Conservation (phyloP, 768 basidiomycete genomes). For the Gymnopilus dilepis region DNA sequence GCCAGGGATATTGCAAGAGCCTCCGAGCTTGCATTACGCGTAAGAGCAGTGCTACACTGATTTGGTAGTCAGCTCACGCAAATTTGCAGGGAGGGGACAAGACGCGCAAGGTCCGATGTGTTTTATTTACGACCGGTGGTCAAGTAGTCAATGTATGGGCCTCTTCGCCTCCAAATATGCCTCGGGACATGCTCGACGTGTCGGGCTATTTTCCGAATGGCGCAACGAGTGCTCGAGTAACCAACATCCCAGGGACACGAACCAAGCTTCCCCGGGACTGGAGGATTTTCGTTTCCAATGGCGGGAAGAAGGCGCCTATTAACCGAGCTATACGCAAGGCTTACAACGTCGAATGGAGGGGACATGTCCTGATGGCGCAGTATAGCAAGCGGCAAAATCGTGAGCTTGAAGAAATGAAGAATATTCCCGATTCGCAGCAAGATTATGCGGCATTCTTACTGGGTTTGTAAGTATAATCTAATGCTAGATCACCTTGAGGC, state of each 20-base stretch:
- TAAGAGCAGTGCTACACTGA: no score
- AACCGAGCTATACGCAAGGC: not conserved
- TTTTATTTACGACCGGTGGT: not conserved
- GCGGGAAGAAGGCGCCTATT: not conserved
- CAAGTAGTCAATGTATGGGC: not conserved
- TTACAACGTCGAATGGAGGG: not conserved
- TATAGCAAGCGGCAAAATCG: not conserved
- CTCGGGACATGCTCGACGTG: not conserved
- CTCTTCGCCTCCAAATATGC: not conserved
- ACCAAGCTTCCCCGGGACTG: not conserved
- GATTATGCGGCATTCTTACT: no score
- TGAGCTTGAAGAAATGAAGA: no score
- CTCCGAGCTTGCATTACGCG: no score
- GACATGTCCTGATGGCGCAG: not conserved
- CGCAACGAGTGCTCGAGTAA: not conserved
- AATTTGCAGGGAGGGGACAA: no score
- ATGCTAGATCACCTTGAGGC: no score
- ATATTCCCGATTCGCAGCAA: no score
- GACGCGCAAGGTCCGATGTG: not conserved
- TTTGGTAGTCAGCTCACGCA: no score
- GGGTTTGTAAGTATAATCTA: no score
- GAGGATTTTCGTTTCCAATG: not conserved
- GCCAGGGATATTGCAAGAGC: no score
- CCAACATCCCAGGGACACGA: not conserved
- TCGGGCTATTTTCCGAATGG: not conserved